phyloP scores from a whole-genome alignment of 108 stramenopile species.

The Skeletonema costatum region DNA sequence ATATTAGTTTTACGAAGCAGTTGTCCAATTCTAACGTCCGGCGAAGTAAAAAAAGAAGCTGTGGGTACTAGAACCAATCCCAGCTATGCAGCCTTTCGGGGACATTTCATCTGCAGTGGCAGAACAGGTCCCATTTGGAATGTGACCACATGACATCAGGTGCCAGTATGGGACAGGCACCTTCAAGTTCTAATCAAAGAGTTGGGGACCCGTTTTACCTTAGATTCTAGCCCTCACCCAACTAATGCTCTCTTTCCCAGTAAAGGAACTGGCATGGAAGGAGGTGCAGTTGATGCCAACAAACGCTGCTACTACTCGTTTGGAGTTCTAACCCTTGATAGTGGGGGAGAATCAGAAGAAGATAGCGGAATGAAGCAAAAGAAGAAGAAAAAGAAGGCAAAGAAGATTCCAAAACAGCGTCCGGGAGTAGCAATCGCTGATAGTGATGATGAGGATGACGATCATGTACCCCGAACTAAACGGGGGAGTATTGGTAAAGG shows the following conservation, averaged over 20 bases:
- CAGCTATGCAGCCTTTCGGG: background rate
- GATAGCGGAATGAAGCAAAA: conserved; percentile 39
- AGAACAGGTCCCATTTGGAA: background rate
- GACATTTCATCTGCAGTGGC: background rate
- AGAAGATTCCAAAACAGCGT: conserved; percentile 27
- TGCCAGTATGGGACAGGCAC: conserved; percentile 12
- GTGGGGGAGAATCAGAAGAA: conserved; percentile 64
- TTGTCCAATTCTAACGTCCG: background rate
- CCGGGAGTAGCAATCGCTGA: conserved; percentile 34
- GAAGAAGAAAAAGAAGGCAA: conserved; percentile 78
- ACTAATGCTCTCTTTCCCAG: conserved; percentile 10
- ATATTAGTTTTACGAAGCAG: conserved; percentile 44
- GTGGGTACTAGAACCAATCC: background rate
- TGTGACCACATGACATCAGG: conserved; percentile 10
- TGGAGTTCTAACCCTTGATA: conserved; percentile 70
- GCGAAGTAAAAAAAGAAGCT: background rate
- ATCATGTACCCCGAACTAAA: conserved; percentile 32
- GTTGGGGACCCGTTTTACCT: conserved; percentile 79
- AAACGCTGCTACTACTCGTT: conserved; percentile 42
- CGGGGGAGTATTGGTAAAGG: conserved; percentile 15
- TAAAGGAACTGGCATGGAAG: conserved; percentile 10
- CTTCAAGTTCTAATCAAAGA: conserved; percentile 22
- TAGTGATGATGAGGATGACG: conserved; percentile 83
- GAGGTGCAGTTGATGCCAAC: conserved; percentile 11
- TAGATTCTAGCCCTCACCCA: conserved; percentile 27